Evolutionary conservation across 495 filamentous ascomycete species (phyloP), one percentile per base, ranked within the genome.

Genomic region (Aeminium ludgeri): DNA sequence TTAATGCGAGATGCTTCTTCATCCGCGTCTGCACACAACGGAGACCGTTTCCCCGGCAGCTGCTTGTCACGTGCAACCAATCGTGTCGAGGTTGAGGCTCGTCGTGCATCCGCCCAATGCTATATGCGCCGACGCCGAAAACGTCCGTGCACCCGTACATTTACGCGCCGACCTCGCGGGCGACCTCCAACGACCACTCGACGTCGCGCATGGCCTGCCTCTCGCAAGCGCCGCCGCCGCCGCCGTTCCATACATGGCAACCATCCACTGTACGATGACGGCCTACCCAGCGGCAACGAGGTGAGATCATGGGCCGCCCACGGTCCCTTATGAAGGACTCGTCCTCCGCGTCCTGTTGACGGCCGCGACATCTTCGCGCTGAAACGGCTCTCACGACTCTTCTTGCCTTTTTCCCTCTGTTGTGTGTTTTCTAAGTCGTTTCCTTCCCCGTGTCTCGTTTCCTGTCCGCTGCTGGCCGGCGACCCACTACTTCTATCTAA

Each of bases 381-480:
- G 36, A 29, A 38, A 28, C 36, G 15, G 23, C 20, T 27, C 34
- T 13, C 36, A 27, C 38, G 27, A 40, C 11, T 40, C 20, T 32
- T 25, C 27, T 40, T 40, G 13, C 30, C 16, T 31, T 28, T 40
- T 3, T 7, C n/a, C 10, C 30, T 12, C 17, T 40, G 30, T 18
- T 30, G 11, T 20, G 10, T 18, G 10, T 28, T 30, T 17, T 31
- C 25, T 33, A 4, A n/a, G 23, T 25, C 23, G 23, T 25, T 25
- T 25, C 8, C 23, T 25, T 25, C 4, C 4, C 8, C 8, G 23
- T 25, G 4, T 25, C 4, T 25, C 10, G 8, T 15, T 40, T 30
- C 38, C 30, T 31, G n/a, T 16, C 8, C 7, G 38, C 38, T 40
- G 17, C 38, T 40, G 38, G 38, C 8, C 38, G 23, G 38, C 29